Evolutionary conservation across 2,329 filamentous ascomycete species (phyloP).

Genomic region (Aspergillus floridensis): DNA sequence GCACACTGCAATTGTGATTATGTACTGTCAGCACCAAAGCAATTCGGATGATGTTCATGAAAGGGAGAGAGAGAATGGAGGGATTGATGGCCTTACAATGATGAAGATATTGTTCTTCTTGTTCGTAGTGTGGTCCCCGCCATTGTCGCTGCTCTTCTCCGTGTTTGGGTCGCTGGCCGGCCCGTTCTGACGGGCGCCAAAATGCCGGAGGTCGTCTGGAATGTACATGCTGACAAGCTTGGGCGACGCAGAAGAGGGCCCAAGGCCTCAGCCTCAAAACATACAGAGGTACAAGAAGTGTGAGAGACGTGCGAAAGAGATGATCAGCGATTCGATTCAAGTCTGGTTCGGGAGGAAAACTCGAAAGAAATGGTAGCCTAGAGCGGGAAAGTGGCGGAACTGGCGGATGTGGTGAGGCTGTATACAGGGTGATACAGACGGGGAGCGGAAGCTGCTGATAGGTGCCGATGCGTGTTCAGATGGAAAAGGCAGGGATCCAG

Average conservation of each 20-base stretch:
- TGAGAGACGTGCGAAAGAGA: background rate
- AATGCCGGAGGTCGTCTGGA: conserved; percentile 17
- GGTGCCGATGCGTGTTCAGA: background rate
- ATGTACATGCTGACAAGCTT: conserved; percentile 21
- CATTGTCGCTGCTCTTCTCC: background rate
- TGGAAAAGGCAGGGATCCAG: background rate
- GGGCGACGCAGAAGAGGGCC: conserved; percentile 9
- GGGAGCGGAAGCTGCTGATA: background rate
- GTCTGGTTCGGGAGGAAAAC: background rate
- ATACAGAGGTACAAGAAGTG: conserved; percentile 5
- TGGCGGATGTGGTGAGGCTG: conserved; percentile 6
- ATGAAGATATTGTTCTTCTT: conserved; percentile 29
- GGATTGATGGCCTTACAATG: conserved; percentile 24
- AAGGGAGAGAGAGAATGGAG: background rate
- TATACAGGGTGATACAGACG: background rate
- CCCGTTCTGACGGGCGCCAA: conserved; percentile 17
- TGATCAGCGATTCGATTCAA: background rate
- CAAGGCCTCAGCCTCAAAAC: conserved; percentile 7
- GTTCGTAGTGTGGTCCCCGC: background rate
- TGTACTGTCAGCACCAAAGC: background rate
- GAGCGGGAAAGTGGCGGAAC: conserved; percentile 3
- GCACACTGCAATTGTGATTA: conserved; percentile 20
- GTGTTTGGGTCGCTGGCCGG: background rate
- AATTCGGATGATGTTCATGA: background rate
- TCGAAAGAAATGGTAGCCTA: conserved; percentile 2